phyloP scores from a whole-genome alignment of 805 yeast species.

The Wickerhamiella cacticola region DNA sequence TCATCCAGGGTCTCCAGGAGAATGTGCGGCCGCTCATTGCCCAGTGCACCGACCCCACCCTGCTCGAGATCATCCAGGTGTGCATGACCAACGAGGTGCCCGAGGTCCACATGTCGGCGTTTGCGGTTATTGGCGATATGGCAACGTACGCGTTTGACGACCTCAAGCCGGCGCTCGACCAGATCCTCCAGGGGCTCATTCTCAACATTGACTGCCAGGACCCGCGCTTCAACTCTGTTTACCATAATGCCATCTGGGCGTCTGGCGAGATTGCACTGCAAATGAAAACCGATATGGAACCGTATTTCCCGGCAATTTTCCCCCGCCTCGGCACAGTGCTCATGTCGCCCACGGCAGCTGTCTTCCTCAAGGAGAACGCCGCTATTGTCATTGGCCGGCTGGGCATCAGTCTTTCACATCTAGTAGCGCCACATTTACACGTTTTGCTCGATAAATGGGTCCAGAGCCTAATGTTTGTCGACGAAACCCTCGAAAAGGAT shows the following conservation, averaged over 20 bases:
- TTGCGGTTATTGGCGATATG: constrained; percentile 83
- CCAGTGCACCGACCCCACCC: constrained; percentile 27
- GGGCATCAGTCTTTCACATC: constrained; percentile 51
- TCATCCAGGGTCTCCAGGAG: constrained; percentile 74
- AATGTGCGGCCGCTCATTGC: constrained; percentile 46
- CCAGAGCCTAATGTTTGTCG: constrained; percentile 48
- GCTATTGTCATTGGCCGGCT: constrained; percentile 84
- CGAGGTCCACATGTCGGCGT: constrained; percentile 90
- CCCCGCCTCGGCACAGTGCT: constrained; percentile 49
- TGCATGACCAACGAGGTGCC: constrained; percentile 64
- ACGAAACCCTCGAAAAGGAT: constrained; percentile 80
- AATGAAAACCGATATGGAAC: constrained; percentile 33
- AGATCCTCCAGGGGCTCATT: constrained; percentile 37
- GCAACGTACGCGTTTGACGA: constrained; percentile 47
- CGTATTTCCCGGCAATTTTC: constrained; percentile 44
- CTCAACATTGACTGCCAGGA: constrained; percentile 51
- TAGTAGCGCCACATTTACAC: constrained; percentile 45
- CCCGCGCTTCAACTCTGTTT: constrained; percentile 41
- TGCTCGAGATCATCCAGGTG: constrained; percentile 51
- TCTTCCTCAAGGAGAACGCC: constrained; percentile 59
- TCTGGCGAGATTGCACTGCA: constrained; percentile 75
- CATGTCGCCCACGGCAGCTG: constrained; percentile 38
- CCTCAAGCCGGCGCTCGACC: constrained; percentile 26
- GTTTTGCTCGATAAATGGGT: constrained; percentile 61
- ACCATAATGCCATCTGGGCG: constrained; percentile 89